Evolutionary conservation across 768 basidiomycete genomes (phyloP).

Genomic region (Boletus barrowsii): DNA sequence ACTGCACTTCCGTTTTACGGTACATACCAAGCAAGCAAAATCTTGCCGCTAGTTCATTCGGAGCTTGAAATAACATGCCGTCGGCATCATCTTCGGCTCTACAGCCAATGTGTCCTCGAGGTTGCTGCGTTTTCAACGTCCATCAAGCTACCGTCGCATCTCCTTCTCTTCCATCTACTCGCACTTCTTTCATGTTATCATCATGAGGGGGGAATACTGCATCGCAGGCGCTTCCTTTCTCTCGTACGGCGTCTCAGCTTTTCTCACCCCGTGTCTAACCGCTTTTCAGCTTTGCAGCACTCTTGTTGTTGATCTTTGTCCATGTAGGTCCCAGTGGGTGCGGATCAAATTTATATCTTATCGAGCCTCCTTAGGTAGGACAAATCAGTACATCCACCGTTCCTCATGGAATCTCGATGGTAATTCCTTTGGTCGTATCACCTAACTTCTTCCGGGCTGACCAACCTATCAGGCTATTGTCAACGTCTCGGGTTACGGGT

Average conservation of each 20-base stretch:
- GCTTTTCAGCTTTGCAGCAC: conserved; percentile 30
- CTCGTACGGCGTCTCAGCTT: conserved; percentile 47
- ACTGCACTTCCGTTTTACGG: conserved; percentile 4
- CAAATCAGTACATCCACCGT: conserved; percentile 78
- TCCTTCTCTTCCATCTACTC: conserved; percentile 16
- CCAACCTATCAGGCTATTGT: conserved; percentile 51
- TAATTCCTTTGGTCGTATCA: conserved; percentile 30
- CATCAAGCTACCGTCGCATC: conserved; percentile 7
- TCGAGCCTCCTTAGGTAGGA: conserved; percentile 52
- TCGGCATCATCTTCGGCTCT: conserved; percentile 19
- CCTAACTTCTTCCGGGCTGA: conserved; percentile 11
- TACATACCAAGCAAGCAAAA: conserved; percentile 22
- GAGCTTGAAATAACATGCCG: neutral
- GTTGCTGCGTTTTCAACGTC: conserved; percentile 22
- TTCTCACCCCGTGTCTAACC: conserved; percentile 13
- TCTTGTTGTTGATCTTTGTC: conserved; percentile 70
- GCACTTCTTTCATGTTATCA: conserved; percentile 20
- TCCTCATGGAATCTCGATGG: conserved; percentile 72
- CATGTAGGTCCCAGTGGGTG: conserved; percentile 52
- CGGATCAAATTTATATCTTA: conserved; percentile 22
- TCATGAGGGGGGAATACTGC: conserved; percentile 75
- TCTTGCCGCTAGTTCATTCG: conserved; percentile 9
- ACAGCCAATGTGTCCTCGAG: conserved; percentile 23
- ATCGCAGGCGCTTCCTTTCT: conserved; percentile 68
- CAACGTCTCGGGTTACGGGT: conserved; percentile 74